Percentiles rank a stretch among this genome's conserved stretches.
phyloP scores from a whole-genome alignment of 352 stramenopile species.

The Globisporangium mamillatum region DNA sequence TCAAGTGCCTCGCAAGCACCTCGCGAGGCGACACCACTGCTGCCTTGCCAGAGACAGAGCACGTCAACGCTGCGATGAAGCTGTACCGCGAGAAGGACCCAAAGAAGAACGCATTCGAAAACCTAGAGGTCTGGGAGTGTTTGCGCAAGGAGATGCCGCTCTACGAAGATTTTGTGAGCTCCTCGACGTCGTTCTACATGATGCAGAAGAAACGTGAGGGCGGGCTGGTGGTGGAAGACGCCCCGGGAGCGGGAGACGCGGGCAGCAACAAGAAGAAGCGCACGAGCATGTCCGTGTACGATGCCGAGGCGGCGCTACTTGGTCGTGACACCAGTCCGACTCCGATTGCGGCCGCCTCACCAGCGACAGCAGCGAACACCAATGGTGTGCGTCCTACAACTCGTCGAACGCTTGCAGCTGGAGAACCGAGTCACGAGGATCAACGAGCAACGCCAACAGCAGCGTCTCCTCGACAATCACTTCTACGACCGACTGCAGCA shows the following conservation, averaged over 20 bases:
- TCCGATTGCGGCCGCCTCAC: not conserved
- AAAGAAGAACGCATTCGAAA: constrained; percentile 9
- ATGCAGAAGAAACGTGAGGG: constrained; percentile 12
- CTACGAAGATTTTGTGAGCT: constrained; percentile 13
- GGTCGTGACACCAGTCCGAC: not conserved
- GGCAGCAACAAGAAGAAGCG: constrained; percentile 6
- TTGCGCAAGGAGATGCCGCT: constrained; percentile 15
- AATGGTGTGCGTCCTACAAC: not conserved
- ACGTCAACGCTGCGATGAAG: constrained; percentile 6
- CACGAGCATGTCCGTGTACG: constrained; percentile 4
- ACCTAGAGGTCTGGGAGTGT: constrained; percentile 13
- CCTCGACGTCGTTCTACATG: constrained; percentile 13
- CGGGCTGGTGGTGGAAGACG: not conserved
- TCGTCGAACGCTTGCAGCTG: not conserved
- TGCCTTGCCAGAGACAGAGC: not conserved
- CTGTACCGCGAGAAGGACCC: constrained; percentile 11
- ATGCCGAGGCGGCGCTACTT: constrained; percentile 6
- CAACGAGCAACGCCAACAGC: not conserved
- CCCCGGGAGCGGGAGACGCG: not conserved
- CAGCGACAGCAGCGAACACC: not conserved
- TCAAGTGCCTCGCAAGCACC: not conserved
- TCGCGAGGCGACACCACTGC: not conserved
- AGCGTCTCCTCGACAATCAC: not conserved
- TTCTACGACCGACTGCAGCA: not conserved
- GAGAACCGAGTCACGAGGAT: not conserved